Conservation (phyloP, 192 early-diverging fungal species). For the Rhizoclosmatium sp. region DNA sequence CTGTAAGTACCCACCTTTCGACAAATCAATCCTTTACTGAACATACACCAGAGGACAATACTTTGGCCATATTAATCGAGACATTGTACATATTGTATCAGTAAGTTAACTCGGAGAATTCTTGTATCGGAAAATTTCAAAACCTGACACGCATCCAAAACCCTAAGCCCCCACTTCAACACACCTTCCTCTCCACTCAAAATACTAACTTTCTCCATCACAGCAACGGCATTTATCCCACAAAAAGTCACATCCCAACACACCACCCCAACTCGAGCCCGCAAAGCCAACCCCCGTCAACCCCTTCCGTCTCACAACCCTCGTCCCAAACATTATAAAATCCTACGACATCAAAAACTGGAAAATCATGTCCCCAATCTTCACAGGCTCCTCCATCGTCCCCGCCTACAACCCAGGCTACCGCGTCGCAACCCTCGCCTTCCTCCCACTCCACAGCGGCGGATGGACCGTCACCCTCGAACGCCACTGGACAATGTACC, state of each 20-base stretch:
- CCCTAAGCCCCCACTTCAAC: not conserved
- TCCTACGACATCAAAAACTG: conserved; percentile 30
- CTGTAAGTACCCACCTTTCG: conserved; percentile 16
- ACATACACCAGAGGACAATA: conserved; percentile 30
- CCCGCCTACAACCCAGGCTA: conserved; percentile 58
- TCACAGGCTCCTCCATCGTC: conserved; percentile 54
- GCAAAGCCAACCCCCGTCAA: conserved; percentile 11
- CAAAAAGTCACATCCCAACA: too few species aligned
- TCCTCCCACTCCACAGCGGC: conserved; percentile 22
- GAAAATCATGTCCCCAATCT: conserved; percentile 30
- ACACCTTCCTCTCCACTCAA: not conserved
- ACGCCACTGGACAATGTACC: conserved; percentile 36
- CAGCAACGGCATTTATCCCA: too few species aligned
- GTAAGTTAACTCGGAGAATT: not conserved
- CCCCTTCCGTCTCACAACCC: conserved; percentile 43
- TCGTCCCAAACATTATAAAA: conserved; percentile 38
- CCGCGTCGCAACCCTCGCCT: conserved; percentile 41
- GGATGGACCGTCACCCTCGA: conserved; percentile 7
- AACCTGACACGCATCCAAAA: not conserved
- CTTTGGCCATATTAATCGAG: conserved; percentile 61
- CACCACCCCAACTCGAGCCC: too few species aligned
- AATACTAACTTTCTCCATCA: not conserved
- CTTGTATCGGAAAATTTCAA: too few species aligned
- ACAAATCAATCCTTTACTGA: not conserved
- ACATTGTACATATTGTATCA: conserved; percentile 43